Conservation (phyloP, 495 filamentous ascomycete species). For the Neurospora hispaniola region DNA sequence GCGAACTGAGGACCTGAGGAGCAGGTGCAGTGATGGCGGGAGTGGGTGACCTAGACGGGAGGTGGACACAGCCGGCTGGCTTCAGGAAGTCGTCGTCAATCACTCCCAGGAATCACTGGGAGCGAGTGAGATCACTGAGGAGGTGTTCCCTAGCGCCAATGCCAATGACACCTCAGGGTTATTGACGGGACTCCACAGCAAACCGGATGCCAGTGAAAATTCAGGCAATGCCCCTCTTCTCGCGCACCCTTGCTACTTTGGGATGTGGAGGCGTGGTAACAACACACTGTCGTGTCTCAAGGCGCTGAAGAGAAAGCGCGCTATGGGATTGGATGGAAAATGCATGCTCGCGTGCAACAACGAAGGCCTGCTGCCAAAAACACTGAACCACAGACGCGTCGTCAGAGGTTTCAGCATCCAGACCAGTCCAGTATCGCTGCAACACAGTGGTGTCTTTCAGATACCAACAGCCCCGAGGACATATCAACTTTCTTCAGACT, state of each 20-base stretch:
- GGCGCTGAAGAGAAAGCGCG: not conserved
- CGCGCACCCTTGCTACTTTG: not conserved
- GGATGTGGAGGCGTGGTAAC: not conserved
- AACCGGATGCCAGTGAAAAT: not conserved
- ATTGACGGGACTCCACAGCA: not conserved
- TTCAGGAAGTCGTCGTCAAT: not conserved
- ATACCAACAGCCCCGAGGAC: not conserved
- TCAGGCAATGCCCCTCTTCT: not conserved
- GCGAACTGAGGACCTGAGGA: not conserved
- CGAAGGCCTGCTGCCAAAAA: not conserved
- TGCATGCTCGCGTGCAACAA: slow-evolving; percentile 1
- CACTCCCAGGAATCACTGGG: not conserved
- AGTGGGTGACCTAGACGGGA: not conserved
- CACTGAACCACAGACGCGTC: not conserved
- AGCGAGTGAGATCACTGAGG: not conserved
- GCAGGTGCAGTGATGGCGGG: not conserved
- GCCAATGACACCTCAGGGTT: not conserved
- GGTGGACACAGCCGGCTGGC: not conserved
- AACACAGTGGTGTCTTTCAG: not conserved
- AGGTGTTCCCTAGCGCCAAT: not conserved
- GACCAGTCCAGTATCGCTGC: not conserved
- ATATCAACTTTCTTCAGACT: not conserved
- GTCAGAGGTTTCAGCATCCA: not conserved
- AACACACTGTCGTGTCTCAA: not conserved
- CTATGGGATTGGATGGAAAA: not conserved